Base-by-base conservation (phyloP, 1,284 basidiomycete species). In the Somion occarium region DNA sequence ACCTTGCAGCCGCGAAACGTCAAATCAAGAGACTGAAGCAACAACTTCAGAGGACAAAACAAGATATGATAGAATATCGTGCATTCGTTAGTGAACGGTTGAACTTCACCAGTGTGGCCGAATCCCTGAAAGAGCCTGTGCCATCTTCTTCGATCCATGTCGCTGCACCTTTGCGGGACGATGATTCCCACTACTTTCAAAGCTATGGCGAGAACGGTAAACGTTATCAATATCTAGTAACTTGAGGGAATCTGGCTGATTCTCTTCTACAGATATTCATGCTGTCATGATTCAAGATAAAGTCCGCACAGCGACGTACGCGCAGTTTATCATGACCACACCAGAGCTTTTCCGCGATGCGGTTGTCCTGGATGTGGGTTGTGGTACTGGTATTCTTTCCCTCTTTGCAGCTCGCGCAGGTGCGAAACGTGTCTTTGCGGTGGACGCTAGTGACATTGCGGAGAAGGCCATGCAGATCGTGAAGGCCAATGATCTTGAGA, bases 151-250 rank as follows among this genome's bases (percentile, higher is more conserved):
- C 60, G 15, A 61, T 56, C 3, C 59, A 62, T 15, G 57, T 65
- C 43, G 58, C 57, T 4, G 62, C 60, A 18, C 61, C 69, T 20
- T 48, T 54, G 38, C 72, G 85, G 34, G 91, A 95, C 59, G 91
- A 97, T 60, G 96, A 98, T 66, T 81, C 89, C 0, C 91, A 97
- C 65, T 99, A 99, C 69, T 99, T 98, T 69, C 80, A 91, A 54
- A 91, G 88, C 57, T 98, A 99, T 62, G 89, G 81, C n/a, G 85
- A 85, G 58, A 96, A 97, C 61, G 93, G 92, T 91, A 56, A 18
- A 78, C 54, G 15, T 46, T 49, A 3, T 44, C 24, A 9, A 42
- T 23, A 15, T 38, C 7, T 38, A 25, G 3, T 52, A 39, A 47
- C 19, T 18, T 38, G 18, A 20, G 30, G 5, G 15, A 23, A 18